Base-by-base conservation (phyloP, 106 monocot genomes). In the Platanthera zijinensis region DNA sequence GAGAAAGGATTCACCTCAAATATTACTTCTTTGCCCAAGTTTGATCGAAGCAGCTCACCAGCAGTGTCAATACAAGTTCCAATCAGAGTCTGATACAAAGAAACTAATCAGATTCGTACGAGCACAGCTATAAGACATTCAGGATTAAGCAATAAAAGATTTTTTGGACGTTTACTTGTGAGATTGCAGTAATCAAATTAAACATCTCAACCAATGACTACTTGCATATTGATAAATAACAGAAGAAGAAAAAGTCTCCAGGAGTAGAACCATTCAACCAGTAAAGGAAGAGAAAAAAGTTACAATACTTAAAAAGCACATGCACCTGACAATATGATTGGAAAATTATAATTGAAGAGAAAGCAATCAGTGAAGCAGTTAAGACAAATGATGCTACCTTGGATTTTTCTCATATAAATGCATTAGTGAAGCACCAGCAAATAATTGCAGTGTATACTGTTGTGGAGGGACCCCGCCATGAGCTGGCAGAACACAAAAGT, bases 11-110 rank as follows among this genome's bases (percentile, higher is more conserved):
- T 76, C 69, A 97, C 96, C 93, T 93, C 93, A 72, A 86, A 91
- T 19, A 93, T 72, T 51, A 91, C 89, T 80, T 97, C 96, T 80
- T 78, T 89, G 72, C 91, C 93, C 75, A 93, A 91, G 76, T 93
- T 90, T 74, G 93, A 91, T 50, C 72, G 77, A 62, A 97, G 87
- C 56, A 93, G 76, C 78, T 87, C 93, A 32, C 79, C 84, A 63
- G 70, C 73, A 82, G 84, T 83, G 63, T 83, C 80, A 11, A 81
- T 91, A 72, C 91, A 93, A 30, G 80, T 80, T 54, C 82, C 83
- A 56, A 97, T 71, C 17, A 97, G 87, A 69, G 66, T 68, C 96
- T 93, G 87, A 18, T 8, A 72, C 69, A 67, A 75, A 76, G 78
- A 52, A 68, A 69, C 59, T 19, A 61, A 61, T 61, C 6, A 61